Evolutionary conservation across 805 yeast genomes (phyloP).

Genomic region (Kuraishia molischiana): DNA sequence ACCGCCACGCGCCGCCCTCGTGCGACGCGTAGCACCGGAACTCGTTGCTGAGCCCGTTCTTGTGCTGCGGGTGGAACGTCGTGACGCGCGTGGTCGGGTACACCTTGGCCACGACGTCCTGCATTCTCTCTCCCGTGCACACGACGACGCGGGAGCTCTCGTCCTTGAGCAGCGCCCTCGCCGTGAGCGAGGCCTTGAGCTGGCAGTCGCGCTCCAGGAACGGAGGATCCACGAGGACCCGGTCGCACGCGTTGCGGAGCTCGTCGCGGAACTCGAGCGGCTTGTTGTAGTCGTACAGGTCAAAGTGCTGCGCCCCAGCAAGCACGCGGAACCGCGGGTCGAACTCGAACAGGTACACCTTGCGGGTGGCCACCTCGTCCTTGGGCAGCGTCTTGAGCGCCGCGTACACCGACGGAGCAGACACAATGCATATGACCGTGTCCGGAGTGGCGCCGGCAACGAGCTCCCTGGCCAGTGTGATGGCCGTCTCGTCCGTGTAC

Average conservation of each 20-base stretch:
- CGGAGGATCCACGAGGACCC: conserved; percentile 82
- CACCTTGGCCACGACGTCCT: conserved; percentile 41
- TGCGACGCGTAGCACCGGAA: conserved; percentile 77
- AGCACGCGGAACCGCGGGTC: conserved; percentile 69
- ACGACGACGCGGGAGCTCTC: conserved; percentile 50
- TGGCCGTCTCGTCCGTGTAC: conserved; percentile 67
- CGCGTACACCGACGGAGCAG: conserved; percentile 91
- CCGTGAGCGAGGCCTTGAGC: conserved; percentile 51
- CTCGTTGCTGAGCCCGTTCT: conserved; percentile 80
- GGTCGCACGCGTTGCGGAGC: conserved; percentile 53
- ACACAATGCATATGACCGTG: conserved; percentile 65
- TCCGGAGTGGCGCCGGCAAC: conserved; percentile 66
- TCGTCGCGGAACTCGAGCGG: conserved; percentile 54
- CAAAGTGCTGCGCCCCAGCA: conserved; percentile 59
- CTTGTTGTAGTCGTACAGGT: conserved; percentile 62
- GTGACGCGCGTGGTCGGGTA: conserved; percentile 64
- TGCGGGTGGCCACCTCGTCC: conserved; percentile 47
- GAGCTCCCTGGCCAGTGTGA: conserved; percentile 54
- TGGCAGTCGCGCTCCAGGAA: conserved; percentile 79
- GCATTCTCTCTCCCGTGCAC: conserved; percentile 89
- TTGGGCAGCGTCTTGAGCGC: conserved; percentile 52
- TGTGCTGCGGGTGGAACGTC: conserved; percentile 67
- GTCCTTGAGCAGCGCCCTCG: conserved; percentile 41
- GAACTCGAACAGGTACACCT: conserved; percentile 68
- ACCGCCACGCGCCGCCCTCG: conserved; percentile 63